Percentiles rank a stretch among this genome's conserved stretches.
Conservation (phyloP, 2,329 filamentous ascomycete genomes). For the Aspergillus brasiliensis region DNA sequence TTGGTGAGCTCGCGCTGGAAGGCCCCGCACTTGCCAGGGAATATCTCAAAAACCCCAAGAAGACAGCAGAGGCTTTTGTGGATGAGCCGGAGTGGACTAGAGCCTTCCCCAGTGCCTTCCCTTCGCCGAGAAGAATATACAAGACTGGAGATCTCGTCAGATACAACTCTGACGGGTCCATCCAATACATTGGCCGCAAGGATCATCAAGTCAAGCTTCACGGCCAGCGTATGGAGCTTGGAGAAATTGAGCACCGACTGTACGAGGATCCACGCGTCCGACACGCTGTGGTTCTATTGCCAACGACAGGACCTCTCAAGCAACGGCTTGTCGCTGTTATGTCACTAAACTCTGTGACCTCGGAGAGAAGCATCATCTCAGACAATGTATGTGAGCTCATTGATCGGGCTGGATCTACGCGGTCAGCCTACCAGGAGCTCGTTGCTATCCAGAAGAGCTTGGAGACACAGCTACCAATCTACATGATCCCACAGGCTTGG, state of each 20-base stretch:
- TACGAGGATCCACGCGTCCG: constrained; percentile 35
- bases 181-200: constrained; percentile 51
- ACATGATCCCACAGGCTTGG: constrained; percentile 49
- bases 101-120: constrained; percentile 9
- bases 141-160: constrained; percentile 31
- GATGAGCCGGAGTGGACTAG: constrained; percentile 28
- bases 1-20: constrained; percentile 39
- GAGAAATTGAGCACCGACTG: constrained; percentile 48
- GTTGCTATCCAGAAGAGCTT: constrained; percentile 41
- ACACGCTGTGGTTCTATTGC: constrained; percentile 47
- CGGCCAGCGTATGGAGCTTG: constrained; percentile 66
- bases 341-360: constrained; percentile 34
- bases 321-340: constrained; percentile 50
- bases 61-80: constrained; percentile 34
- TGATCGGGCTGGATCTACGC: constrained; percentile 25
- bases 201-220: constrained; percentile 68
- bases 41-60: constrained; percentile 41
- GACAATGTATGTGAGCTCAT: constrained; percentile 37
- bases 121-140: constrained; percentile 25
- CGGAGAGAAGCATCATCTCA: constrained; percentile 29
- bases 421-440: constrained; percentile 30
- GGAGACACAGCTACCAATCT: constrained; percentile 47
- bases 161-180: constrained; percentile 24
- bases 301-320: constrained; percentile 46
- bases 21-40: constrained; percentile 42